phyloP scores from a whole-genome alignment of 169 alveolate species.

The Eimeria necatrix region DNA sequence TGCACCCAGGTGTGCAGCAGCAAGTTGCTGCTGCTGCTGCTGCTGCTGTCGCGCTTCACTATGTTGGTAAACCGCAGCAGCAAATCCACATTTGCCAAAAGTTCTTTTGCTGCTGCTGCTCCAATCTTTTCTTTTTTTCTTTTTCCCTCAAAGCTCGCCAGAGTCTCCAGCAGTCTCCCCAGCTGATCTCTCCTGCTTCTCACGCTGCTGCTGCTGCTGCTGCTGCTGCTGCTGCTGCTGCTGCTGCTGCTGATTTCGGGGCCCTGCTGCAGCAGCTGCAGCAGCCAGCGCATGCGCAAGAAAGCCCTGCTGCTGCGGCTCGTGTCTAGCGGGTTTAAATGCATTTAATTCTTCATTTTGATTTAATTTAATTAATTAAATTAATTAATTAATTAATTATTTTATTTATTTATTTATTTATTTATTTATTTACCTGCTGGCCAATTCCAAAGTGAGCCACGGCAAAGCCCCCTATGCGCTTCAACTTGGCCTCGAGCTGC shows the following conservation, averaged over 20 bases:
- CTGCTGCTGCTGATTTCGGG: too few relatives aligned
- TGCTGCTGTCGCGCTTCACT: slow-evolving; percentile 22
- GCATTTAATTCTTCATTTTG: not conserved
- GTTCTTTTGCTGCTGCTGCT: too few relatives aligned
- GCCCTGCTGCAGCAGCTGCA: too few relatives aligned
- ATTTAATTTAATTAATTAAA: too few relatives aligned
- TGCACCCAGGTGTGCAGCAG: slow-evolving; percentile 60
- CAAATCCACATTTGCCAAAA: not conserved
- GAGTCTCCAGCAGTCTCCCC: too few relatives aligned
- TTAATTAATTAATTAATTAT: too few relatives aligned
- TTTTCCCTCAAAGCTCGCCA: not conserved
- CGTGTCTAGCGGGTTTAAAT: not conserved
- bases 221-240: too few relatives aligned
- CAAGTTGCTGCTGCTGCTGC: slow-evolving; percentile 20
- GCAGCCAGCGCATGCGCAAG: too few relatives aligned
- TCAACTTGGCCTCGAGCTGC: slow-evolving; percentile 9
- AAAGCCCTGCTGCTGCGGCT: too few relatives aligned
- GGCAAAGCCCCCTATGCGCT: slow-evolving; percentile 17
- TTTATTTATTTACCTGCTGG: not conserved
- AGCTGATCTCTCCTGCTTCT: too few relatives aligned
- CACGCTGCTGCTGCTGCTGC: too few relatives aligned
- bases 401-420: too few relatives aligned
- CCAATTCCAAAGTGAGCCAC: not conserved
- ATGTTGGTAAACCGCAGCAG: slow-evolving; percentile 8
- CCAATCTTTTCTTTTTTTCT: not conserved